Base-by-base conservation (phyloP, 2,329 filamentous ascomycete species). In the Karstenula rhodostoma region DNA sequence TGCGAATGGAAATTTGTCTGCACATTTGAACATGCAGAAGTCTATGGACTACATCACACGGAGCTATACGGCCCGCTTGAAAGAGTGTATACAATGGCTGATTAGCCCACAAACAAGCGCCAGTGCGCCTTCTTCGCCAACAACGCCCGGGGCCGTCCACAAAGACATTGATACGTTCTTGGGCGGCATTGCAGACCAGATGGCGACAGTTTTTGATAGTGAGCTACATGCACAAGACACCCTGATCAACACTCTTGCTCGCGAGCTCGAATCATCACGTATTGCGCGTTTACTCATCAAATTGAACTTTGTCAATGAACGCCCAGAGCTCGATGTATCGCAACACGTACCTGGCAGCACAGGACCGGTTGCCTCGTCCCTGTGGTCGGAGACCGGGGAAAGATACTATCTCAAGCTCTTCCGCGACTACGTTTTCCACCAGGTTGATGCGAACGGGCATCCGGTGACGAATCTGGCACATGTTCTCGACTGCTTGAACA, bases 381-480 rank as follows among this genome's bases (percentile, higher is more conserved):
- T 87, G 51, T 99, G 95, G 94, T 92, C 93, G 4, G 94, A 98
- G 77, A 95, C 91, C 50, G 94, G 94, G 27, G 93, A 97, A 71
- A 88, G 94, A 29, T 98, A 97, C 76, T 91, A 92, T 74, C 84
- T 99, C 65, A 97, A 97, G 79, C 85, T 99, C 9, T 98, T 98
- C 83, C 88, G 95, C 52, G 95, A 99, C 79, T 98, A 96, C 71
- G 92, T 97, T 43, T 99, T 98, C 80, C 95, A 99, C 77, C 94
- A 96, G 73, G 93, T 97, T 13, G 93, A 98, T 75, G 86, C 87
- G 32, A 88, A 92, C 59, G 93, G 93, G 15, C 90, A 91, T 56
- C 91, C 95, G 0, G 90, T 94, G 1, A 84, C 96, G 5, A 92
- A 97, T 73, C 82, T 97, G 59, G 94, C 91, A 3, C 94, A 98